Conservation (phyloP, 306 rosid species). For the Adenanthera pavonina region DNA sequence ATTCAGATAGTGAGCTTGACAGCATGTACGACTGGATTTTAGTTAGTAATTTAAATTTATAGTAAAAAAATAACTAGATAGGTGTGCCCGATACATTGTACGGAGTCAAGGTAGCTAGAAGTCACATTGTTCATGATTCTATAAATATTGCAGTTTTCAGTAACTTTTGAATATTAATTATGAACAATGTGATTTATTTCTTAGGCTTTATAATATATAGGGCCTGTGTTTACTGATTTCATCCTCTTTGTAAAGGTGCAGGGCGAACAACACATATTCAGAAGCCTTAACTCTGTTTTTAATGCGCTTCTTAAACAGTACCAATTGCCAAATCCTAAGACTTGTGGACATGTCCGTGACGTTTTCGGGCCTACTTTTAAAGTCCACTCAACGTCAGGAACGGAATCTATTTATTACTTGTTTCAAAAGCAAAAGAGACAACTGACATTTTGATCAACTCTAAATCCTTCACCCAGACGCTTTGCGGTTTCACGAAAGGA, state of each 20-base stretch:
- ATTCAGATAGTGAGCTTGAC: constrained; percentile 37
- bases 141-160: too few species aligned
- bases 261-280: too few species aligned
- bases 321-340: not conserved
- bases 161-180: too few species aligned
- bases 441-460: not conserved
- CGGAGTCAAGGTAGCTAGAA: too few species aligned
- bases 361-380: not conserved
- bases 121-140: too few species aligned
- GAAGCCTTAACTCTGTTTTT: not conserved
- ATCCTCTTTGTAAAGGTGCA: too few species aligned
- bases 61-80: too few species aligned
- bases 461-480: not conserved
- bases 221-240: too few species aligned
- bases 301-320: not conserved
- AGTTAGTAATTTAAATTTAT: constrained; percentile 31
- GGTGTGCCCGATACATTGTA: too few species aligned
- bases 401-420: not conserved
- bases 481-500: too few species aligned
- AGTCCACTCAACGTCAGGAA: not conserved
- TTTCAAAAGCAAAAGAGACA: not conserved
- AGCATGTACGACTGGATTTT: constrained; percentile 40
- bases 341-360: not conserved
- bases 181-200: too few species aligned
- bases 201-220: too few species aligned